Base-by-base conservation (phyloP, 2,329 filamentous ascomycete species). In the Didymella sp. region DNA sequence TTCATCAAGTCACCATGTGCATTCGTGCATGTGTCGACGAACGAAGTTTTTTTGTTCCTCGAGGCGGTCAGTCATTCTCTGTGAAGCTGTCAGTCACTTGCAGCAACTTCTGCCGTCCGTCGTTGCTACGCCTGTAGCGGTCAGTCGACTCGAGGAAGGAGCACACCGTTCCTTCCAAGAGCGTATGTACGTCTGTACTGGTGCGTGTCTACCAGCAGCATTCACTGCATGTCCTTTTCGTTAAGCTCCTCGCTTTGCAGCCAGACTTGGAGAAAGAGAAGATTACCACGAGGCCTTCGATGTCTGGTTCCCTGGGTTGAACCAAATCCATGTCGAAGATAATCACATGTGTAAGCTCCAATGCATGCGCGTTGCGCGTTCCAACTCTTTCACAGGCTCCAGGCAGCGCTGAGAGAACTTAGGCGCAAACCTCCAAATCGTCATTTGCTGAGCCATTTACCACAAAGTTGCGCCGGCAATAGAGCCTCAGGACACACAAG, bases 1-100 rank as follows among this genome's bases (percentile, higher is more conserved):
- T n/a, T n/a, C n/a, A n/a, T n/a, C n/a, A n/a, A n/a, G n/a, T n/a
- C n/a, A n/a, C n/a, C n/a, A n/a, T n/a, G n/a, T n/a, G n/a, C n/a
- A n/a, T n/a, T n/a, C n/a, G n/a, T n/a, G n/a, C n/a, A n/a, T 82
- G 28, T 31, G 28, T 31, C 28, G 8, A 31, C 12, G 8, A 12
- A 13, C 13, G 28, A 12, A 31, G 11, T 13, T 5, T 12, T 12
- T 31, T 12, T 27, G 28, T 31, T 12, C 28, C 1, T 31, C 11
- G 28, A 13, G 5, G 9, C 28, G 28, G 28, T 12, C 28, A 13
- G 28, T 13, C 28, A 5, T 31, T 31, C 28, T 13, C 28, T 13
- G 28, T 31, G 31, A 17, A 13, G 31, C 31, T 17, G 15, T 35
- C 31, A 35, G 31, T 17, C 31, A 35, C n/a, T 6, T 8, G 28